A percentile compares a stretch with the other conserved stretches of the same genome.
phyloP scores from a whole-genome alignment of 495 filamentous ascomycete genomes.

The Hapsidospora chrysogenum region DNA sequence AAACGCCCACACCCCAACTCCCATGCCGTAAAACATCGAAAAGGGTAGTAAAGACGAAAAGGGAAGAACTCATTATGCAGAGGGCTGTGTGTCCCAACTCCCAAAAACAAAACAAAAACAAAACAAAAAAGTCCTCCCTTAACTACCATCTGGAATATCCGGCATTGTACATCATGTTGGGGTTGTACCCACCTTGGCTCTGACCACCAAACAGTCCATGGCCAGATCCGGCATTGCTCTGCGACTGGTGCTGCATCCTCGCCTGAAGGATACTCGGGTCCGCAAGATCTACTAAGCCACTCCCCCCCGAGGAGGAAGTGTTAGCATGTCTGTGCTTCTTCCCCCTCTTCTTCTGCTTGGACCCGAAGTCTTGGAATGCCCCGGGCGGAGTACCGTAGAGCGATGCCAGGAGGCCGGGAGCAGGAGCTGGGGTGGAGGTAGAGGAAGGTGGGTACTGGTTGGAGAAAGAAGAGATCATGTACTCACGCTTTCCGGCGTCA shows the following conservation, averaged over 20 bases:
- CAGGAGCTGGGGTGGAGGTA: constrained; percentile 77
- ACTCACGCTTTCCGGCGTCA: constrained; percentile 93
- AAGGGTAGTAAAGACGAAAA: no score
- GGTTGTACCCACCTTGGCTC: constrained; percentile 97
- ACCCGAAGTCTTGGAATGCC: constrained; percentile 66
- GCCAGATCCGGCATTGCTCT: constrained; percentile 59
- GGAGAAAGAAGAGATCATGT: constrained; percentile 55
- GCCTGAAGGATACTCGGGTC: constrained; percentile 99
- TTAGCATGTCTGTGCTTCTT: constrained; percentile 99
- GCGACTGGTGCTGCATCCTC: constrained; percentile 75
- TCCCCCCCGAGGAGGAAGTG: constrained; percentile 97
- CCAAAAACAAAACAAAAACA: no score
- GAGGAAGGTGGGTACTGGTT: constrained; percentile 58
- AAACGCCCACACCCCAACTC: no score
- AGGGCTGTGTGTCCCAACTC: no score
- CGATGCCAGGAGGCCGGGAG: constrained; percentile 72
- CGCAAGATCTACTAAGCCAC: constrained; percentile 97
- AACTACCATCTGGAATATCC: constrained; percentile 61
- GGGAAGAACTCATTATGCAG: no score
- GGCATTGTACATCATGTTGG: constrained; percentile 70
- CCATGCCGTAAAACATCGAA: no score
- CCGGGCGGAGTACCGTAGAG: constrained; percentile 78
- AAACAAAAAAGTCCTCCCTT: no score
- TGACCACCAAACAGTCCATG: constrained; percentile 82
- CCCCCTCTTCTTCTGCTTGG: constrained; percentile 99